These are phyloP conservation scores for Aspergillus coremiiformis DNA, from an alignment of 495 filamentous ascomycete species.

Conservation along the genomic window DNA sequence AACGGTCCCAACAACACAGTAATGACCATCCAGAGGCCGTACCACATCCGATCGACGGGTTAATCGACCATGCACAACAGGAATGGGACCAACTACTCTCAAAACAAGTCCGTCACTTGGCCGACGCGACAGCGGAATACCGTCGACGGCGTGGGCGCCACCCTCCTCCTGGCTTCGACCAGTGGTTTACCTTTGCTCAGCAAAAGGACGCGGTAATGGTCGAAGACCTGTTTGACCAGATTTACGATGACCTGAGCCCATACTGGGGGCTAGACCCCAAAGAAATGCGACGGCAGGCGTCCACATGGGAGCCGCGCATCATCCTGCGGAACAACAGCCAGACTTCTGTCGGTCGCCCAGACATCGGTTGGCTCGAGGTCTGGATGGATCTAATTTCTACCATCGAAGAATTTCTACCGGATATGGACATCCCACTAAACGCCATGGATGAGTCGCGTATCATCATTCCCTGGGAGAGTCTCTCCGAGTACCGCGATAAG, in stretches of 20 bases:
- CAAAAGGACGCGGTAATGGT: constrained; percentile 42
- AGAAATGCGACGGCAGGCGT: constrained; percentile 31
- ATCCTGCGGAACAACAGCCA: constrained; percentile 7
- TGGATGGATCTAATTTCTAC: constrained; percentile 47
- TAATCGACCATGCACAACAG: too few species aligned
- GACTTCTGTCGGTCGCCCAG: not conserved
- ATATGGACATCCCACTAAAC: constrained; percentile 63
- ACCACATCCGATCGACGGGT: too few species aligned
- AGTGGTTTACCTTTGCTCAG: constrained; percentile 59
- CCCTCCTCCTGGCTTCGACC: constrained; percentile 59
- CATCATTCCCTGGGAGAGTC: constrained; percentile 59
- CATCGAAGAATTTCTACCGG: constrained; percentile 52
- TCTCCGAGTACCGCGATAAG: constrained; percentile 45
- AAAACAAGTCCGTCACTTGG: not conserved
- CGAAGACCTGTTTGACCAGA: constrained; percentile 51
- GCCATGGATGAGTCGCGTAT: constrained; percentile 60
- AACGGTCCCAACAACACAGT: not conserved
- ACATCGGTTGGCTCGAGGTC: constrained; percentile 1
- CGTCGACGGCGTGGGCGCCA: constrained; percentile 12
- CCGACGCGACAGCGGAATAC: not conserved
- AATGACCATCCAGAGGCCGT: too few species aligned
- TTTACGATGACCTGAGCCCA: constrained; percentile 54
- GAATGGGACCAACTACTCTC: not conserved
- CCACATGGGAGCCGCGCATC: constrained; percentile 6
- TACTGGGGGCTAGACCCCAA: constrained; percentile 49